Percentiles rank a stretch among this genome's conserved stretches.
These are phyloP conservation scores for Cladosporium sp. DNA, from an alignment of 2,329 filamentous ascomycete species.

Conservation along the genomic window DNA sequence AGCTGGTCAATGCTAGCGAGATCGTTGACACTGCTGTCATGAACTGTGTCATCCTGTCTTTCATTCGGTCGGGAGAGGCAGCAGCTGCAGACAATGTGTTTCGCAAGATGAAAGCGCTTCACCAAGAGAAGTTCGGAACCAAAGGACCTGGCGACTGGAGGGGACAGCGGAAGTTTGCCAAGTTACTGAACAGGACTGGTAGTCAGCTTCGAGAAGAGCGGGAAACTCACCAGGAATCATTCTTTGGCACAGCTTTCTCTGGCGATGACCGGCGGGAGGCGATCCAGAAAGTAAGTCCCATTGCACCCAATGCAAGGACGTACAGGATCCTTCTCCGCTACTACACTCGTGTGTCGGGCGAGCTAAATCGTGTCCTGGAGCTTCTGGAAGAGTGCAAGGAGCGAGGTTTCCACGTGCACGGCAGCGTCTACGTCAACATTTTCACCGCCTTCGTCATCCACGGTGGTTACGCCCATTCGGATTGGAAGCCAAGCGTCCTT, in stretches of 20 bases:
- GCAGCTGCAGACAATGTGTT: conserved; percentile 77
- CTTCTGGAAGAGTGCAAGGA: conserved; percentile 77
- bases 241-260: conserved; percentile 27
- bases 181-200: conserved; percentile 44
- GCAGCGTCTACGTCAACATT: conserved; percentile 72
- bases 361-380: conserved; percentile 65
- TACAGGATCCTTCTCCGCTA: conserved; percentile 77
- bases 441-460: conserved; percentile 78
- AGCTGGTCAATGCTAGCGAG: conserved; percentile 80
- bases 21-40: conserved; percentile 83
- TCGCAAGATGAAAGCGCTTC: conserved; percentile 70
- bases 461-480: conserved; percentile 60
- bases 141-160: conserved; percentile 38
- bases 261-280: conserved; percentile 34
- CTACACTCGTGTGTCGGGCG: conserved; percentile 63
- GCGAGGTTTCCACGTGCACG: conserved; percentile 65
- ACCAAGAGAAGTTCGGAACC: conserved; percentile 36
- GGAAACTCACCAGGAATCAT: conserved; percentile 47
- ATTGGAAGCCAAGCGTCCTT: conserved; percentile 71
- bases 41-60: conserved; percentile 78
- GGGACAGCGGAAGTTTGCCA: conserved; percentile 40
- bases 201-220: conserved; percentile 42
- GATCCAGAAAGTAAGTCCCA: conserved; percentile 62
- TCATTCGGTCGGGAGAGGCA: conserved; percentile 73
- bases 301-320: conserved; percentile 72